Evolutionary conservation across 2,329 filamentous ascomycete genomes (phyloP), one percentile per base, ranked within the genome.

Genomic region (Fragosphaeria purpurea): DNA sequence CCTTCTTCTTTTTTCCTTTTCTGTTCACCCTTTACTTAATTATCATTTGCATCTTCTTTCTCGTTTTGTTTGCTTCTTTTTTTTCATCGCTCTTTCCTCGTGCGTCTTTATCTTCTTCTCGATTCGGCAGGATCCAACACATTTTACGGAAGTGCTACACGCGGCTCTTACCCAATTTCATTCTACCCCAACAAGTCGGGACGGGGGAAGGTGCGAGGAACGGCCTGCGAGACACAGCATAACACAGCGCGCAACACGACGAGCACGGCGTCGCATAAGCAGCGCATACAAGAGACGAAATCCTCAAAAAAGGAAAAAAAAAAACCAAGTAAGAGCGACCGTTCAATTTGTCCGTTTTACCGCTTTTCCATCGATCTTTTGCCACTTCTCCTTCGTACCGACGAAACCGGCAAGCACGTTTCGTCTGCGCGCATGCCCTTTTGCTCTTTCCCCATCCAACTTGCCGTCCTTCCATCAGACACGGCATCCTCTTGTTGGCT

Each of bases 161-260:
- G 43, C 13, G 31, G 47, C 47, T 34, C 30, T 22, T 50, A 37
- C 41, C 48, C 34, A 30, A 48, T 35, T 31, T 37, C 32, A 37
- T 13, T 37, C 11, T 41, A 45, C 42, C 48, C 48, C 48, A 50
- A 50, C 48, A 50, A 41, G 45, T 22, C 22, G 22, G 22, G 22
- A 22, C 22, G 22, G 22, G 22, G 22, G 22, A 22, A 22, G 22
- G 22, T 22, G 22, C 22, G 22, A 22, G 22, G 22, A 22, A 22
- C 22, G 22, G 22, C 11, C 30, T 38, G 41, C 13, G 34, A 49
- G 30, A 33, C 47, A 40, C 34, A 6, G 13, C 47, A 35, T 44
- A 39, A 33, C 35, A 39, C 22, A 22, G 22, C 22, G 22, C 22
- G 22, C 22, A 22, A 22, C 22, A 22, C 22, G 22, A 22, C 22